Evolutionary conservation across 1,284 basidiomycete species (phyloP), one percentile per base, ranked within the genome.

Genomic region (Hypsizygus ulmarius): DNA sequence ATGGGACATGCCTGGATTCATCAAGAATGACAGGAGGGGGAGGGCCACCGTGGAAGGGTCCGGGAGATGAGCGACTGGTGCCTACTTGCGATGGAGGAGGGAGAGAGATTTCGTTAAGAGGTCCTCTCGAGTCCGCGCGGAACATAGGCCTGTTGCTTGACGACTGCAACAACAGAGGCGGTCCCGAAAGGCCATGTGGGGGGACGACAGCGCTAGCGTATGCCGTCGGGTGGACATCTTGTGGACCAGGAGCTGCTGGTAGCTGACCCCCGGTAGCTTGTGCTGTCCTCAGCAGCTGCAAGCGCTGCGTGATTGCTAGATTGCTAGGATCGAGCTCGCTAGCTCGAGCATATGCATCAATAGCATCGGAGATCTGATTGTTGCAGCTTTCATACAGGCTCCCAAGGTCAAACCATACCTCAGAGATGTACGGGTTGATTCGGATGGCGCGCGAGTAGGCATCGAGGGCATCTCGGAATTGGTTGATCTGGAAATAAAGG

Each of bases 401-500:
- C 39, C 96, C 97, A 19, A 99, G 82, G 71, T 99, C 95, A 70
- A 95, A 98, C 96, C 97, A 99, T 3, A 99, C 96, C 68, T 99
- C 96, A 42, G 93, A 94, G 57, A 99, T 98, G 77, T 97, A 99
- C 0, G 96, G 96, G 64, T 99, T 98, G 70, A 99, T 94, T 51
- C 95, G 86, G 60, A 99, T 99, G 5, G 96, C 96, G 11, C 95
- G 90, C 25, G 95, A 98, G 67, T 99, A 99, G 8, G 97, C 96
- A 61, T 99, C 96, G 25, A 99, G 84, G 0, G 96, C 95, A 64
- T 99, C 96, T 43, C 94, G 90, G 74, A 92, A 99, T 68, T 99
- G 97, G 70, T 96, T 97, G 75, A 99, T 99, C 67, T 98, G 95
- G 79, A 97, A 99, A 69, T 99, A 99, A 1, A 99, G 80, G 0